Evolutionary conservation across 169 alveolate species (phyloP).

Genomic region (Plasmodium billcollinsi): DNA sequence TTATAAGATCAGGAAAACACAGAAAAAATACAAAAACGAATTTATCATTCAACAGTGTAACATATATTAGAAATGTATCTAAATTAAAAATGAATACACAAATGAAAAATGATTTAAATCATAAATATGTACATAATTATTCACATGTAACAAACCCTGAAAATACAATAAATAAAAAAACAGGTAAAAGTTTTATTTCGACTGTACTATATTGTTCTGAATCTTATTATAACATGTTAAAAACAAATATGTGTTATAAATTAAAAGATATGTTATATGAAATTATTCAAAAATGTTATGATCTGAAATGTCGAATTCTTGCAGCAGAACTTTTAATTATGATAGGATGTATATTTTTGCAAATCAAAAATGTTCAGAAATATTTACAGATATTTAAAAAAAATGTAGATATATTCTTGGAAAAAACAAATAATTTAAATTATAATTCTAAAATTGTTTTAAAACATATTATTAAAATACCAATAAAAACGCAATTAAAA

Average conservation of each 20-base stretch:
- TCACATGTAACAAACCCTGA: not conserved
- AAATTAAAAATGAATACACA: not conserved
- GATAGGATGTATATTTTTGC: conserved; percentile 60
- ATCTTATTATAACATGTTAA: conserved; percentile 1
- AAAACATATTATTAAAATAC: conserved; percentile 58
- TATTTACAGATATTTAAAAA: conserved; percentile 58
- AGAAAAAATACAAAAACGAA: conserved; percentile 23
- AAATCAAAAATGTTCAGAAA: conserved; percentile 64
- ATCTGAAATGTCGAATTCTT: conserved; percentile 39
- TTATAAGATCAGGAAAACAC: no score
- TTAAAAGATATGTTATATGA: conserved; percentile 56
- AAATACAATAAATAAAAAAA: not conserved
- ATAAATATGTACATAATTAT: not conserved
- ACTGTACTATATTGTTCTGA: not conserved
- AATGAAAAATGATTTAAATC: no score
- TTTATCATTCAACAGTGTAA: conserved; percentile 7
- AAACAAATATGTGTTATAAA: conserved; percentile 25
- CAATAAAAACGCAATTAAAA: conserved; percentile 14
- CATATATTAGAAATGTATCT: not conserved
- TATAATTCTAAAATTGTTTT: conserved; percentile 45
- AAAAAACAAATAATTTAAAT: conserved; percentile 39
- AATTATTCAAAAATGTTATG: conserved; percentile 68
- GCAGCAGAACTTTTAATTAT: conserved; percentile 65
- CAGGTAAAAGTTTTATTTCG: not conserved
- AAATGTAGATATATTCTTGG: conserved; percentile 27